Evolutionary conservation across 2,329 filamentous ascomycete species (phyloP), one percentile per base, ranked within the genome.

Genomic region (Ustulina deusta): DNA sequence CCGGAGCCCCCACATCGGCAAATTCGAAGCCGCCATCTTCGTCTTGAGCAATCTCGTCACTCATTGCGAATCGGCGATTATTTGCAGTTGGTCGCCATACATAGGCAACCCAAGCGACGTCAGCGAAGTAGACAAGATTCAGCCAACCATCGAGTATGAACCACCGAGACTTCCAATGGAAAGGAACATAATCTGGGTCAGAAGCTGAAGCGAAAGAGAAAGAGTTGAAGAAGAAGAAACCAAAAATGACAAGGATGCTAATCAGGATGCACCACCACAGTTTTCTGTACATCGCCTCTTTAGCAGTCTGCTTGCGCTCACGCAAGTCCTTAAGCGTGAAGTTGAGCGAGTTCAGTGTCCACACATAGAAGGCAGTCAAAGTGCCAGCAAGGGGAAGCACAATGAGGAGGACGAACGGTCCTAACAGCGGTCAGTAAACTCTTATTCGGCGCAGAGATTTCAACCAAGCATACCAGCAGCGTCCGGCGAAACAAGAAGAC

Each of bases 201-300:
- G 87, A 88, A 55, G 90, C 89, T 13, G 94, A 94, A 56, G 94
- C 95, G 78, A 99, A 97, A 0, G 93, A 93, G 81, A 97, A 94
- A 74, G 93, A 97, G 84, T 97, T 98, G 84, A 98, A 90, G 84
- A 99, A 98, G 85, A 99, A 97, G 84, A 99, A 99, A 65, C 87
- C 94, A 75, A 99, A 99, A 74, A 98, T 97, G 74, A 98, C 93
- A 56, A 98, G 83, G 78, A 99, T 97, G 78, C 92, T 97, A 71
- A 89, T 85, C 52, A 99, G 85, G 68, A 99, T 97, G 79, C 93
- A 95, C 94, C 94, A 99, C 94, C 97, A 99, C 15, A 99, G 89
- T 80, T 97, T 97, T 82, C 92, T 94, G 82, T 98, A 99, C 97
- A 99, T 99, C 81, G 88, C 81, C 55, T 94, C 93, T 79, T 99